Evolutionary conservation across 345 rosid genomes (phyloP).

Genomic region (Citrus glauca): DNA sequence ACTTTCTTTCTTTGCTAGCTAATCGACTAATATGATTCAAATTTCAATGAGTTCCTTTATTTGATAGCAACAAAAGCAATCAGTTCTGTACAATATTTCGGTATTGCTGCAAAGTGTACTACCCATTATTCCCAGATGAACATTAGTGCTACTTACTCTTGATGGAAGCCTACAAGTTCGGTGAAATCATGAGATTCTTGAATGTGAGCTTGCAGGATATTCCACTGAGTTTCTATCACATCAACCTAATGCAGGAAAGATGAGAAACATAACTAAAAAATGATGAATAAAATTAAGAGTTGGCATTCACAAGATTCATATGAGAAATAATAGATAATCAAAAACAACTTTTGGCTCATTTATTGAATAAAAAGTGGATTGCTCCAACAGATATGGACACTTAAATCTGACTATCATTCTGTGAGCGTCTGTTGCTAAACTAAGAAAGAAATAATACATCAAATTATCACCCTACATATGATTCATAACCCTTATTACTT

Average conservation of each 20-base stretch:
- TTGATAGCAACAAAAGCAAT: background rate
- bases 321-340: background rate
- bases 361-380: background rate
- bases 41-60: background rate
- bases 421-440: background rate
- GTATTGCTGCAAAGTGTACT: background rate
- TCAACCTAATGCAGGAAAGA: constrained; percentile 53
- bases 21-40: background rate
- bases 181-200: constrained; percentile 89
- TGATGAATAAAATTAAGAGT: background rate
- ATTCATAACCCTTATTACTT: background rate
- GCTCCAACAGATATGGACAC: background rate
- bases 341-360: background rate
- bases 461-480: background rate
- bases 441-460: background rate
- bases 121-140: background rate
- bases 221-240: constrained; percentile 99
- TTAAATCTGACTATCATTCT: background rate
- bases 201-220: constrained; percentile 78
- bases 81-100: background rate
- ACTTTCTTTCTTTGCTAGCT: background rate
- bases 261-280: background rate
- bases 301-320: background rate
- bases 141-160: constrained; percentile 57
- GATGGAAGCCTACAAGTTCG: constrained; percentile 94